Conservation (phyloP, 805 yeast species). For the Pichia occidentalis region DNA sequence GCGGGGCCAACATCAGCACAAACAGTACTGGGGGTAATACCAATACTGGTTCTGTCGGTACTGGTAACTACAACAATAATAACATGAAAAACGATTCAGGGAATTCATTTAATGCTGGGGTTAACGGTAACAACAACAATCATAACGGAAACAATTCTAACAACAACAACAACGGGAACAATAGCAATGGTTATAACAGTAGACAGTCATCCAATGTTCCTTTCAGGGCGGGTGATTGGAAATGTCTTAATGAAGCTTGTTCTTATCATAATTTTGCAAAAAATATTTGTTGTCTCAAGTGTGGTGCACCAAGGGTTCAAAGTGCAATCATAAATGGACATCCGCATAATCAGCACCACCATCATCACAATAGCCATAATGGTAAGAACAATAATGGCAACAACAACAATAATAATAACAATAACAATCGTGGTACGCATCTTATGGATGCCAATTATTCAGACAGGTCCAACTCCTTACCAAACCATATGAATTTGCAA, state of each 20-base stretch:
- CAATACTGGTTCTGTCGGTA: conserved; percentile 9
- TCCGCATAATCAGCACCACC: conserved; percentile 22
- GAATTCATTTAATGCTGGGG: too few relatives aligned
- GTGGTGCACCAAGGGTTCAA: conserved; percentile 65
- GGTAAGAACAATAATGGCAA: background rate
- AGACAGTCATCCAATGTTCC: conserved; percentile 53
- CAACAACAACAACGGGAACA: conserved; percentile 16
- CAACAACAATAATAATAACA: background rate
- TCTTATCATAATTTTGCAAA: conserved; percentile 90
- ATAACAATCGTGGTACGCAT: conserved; percentile 4
- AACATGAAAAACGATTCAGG: conserved; percentile 14
- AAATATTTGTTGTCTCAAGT: conserved; percentile 77
- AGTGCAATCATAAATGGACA: conserved; percentile 29
- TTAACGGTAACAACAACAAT: conserved; percentile 14
- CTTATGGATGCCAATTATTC: conserved; percentile 5
- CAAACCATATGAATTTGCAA: conserved; percentile 7
- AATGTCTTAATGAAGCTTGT: conserved; percentile 73
- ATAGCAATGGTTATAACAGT: conserved; percentile 19
- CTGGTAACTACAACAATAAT: conserved; percentile 10
- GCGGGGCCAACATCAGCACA: conserved; percentile 12
- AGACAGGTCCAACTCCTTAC: conserved; percentile 14
- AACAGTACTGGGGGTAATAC: conserved; percentile 17
- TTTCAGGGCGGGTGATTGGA: conserved; percentile 96
- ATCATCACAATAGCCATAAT: conserved; percentile 14
- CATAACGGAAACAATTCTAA: conserved; percentile 14